Percentiles rank a stretch among this genome's conserved stretches.
Conservation (phyloP, 2,329 filamentous ascomycete species). For the Pseudocercospora ulei region DNA sequence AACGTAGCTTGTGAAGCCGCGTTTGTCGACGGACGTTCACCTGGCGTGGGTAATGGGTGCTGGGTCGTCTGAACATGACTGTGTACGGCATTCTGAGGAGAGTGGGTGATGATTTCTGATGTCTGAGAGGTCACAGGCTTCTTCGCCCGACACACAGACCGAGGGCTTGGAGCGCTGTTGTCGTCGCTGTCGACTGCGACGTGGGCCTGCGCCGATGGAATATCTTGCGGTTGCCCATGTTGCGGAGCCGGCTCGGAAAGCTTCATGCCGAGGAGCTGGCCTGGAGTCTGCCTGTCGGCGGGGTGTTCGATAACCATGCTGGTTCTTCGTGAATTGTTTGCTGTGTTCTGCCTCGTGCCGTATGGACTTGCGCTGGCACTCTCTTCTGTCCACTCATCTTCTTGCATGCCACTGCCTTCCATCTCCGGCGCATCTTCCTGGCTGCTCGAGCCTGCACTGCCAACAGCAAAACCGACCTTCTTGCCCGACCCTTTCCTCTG, state of each 20-base stretch:
- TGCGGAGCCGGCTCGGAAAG: constrained; percentile 11
- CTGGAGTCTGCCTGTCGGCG: constrained; percentile 18
- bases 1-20: constrained; percentile 1
- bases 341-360: constrained; percentile 34
- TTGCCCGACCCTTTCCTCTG: constrained; percentile 21
- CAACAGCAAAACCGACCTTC: constrained; percentile 33
- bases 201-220: constrained; percentile 1
- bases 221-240: constrained; percentile 5
- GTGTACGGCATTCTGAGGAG: background rate
- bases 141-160: constrained; percentile 13
- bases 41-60: background rate
- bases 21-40: background rate
- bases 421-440: constrained; percentile 27
- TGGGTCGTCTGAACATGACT: background rate
- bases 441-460: constrained; percentile 23
- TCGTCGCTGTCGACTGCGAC: constrained; percentile 17
- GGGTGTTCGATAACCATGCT: constrained; percentile 25
- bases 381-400: constrained; percentile 35
- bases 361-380: constrained; percentile 33
- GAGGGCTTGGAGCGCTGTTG: constrained; percentile 13
- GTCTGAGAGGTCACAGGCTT: constrained; percentile 6
- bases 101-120: background rate
- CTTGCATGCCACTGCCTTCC: constrained; percentile 29
- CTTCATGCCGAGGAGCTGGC: constrained; percentile 13
- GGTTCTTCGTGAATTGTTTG: constrained; percentile 32